phyloP scores from a whole-genome alignment of 2,329 filamentous ascomycete species.

The Aureobasidium mangrovei region DNA sequence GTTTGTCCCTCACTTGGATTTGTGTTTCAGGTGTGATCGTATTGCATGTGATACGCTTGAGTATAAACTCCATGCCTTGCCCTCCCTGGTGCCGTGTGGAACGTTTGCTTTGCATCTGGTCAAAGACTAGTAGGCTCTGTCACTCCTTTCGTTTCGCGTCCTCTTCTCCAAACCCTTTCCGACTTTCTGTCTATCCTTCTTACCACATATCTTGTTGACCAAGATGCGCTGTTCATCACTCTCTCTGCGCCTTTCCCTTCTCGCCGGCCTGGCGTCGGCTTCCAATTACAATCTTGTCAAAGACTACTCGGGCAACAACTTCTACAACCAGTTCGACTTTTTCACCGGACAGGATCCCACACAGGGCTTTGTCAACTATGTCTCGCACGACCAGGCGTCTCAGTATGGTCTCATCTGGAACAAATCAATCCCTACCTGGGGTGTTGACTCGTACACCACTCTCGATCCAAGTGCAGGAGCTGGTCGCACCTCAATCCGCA shows the following conservation, averaged over 20 bases:
- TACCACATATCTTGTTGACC: constrained; percentile 9
- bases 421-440: constrained; percentile 13
- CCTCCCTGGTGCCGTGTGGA: constrained; percentile 7
- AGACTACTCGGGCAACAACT: constrained; percentile 38
- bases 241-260: constrained; percentile 8
- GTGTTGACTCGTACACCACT: constrained; percentile 16
- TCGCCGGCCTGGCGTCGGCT: constrained; percentile 11
- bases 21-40: constrained; percentile 11
- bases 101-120: constrained; percentile 1
- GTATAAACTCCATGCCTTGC: constrained; percentile 4
- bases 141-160: constrained; percentile 3
- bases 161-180: background rate
- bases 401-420: constrained; percentile 19
- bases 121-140: background rate
- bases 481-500: constrained; percentile 35
- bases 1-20: constrained; percentile 11
- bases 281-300: constrained; percentile 33
- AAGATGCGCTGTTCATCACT: constrained; percentile 14
- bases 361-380: constrained; percentile 64
- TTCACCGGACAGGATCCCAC: constrained; percentile 57
- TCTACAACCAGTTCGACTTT: constrained; percentile 47
- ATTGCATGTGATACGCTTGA: constrained; percentile 9
- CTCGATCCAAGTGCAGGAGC: constrained; percentile 5
- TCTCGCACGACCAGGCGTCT: constrained; percentile 46
- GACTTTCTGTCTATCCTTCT: background rate